A percentile compares a stretch with the other conserved stretches of the same genome.
These are phyloP conservation scores for Calocera viscosa DNA, from an alignment of 768 basidiomycete genomes.

Conservation along the genomic window DNA sequence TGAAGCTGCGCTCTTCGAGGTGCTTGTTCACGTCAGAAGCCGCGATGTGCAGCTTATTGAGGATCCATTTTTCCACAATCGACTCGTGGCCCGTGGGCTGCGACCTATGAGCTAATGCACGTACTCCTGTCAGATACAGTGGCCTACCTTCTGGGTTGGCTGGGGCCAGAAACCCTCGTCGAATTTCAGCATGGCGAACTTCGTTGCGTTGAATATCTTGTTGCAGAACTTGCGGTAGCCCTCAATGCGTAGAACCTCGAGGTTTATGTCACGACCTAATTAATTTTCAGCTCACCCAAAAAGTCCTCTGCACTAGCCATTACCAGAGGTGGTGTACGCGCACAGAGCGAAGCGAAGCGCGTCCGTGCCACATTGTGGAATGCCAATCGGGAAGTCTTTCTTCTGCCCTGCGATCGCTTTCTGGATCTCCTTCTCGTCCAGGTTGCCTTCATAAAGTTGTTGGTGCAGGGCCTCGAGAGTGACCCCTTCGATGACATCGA, in stretches of 20 bases:
- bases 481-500: slow-evolving; percentile 85
- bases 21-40: slow-evolving; percentile 61
- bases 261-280: slow-evolving; percentile 86
- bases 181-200: slow-evolving; percentile 97
- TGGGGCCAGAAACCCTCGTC: slow-evolving; percentile 72
- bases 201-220: slow-evolving; percentile 98
- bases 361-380: slow-evolving; percentile 96
- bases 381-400: slow-evolving; percentile 97
- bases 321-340: slow-evolving; percentile 84
- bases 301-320: slow-evolving; percentile 12
- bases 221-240: slow-evolving; percentile 99
- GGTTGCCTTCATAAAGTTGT: slow-evolving; percentile 79
- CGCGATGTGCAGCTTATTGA: slow-evolving; percentile 84
- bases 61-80: slow-evolving; percentile 87
- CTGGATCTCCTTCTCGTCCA: slow-evolving; percentile 82
- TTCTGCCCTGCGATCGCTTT: slow-evolving; percentile 94
- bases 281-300: background rate
- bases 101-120: background rate
- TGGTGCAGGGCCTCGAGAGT: slow-evolving; percentile 66
- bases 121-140: background rate
- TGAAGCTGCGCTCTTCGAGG: slow-evolving; percentile 77
- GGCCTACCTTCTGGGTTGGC: slow-evolving; percentile 49
- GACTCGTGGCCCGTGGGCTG: slow-evolving; percentile 83
- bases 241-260: slow-evolving; percentile 90
- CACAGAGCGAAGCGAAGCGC: slow-evolving; percentile 90